Base-by-base conservation (phyloP, 257 asterid genomes). In the Ajuga chamaepitys region DNA sequence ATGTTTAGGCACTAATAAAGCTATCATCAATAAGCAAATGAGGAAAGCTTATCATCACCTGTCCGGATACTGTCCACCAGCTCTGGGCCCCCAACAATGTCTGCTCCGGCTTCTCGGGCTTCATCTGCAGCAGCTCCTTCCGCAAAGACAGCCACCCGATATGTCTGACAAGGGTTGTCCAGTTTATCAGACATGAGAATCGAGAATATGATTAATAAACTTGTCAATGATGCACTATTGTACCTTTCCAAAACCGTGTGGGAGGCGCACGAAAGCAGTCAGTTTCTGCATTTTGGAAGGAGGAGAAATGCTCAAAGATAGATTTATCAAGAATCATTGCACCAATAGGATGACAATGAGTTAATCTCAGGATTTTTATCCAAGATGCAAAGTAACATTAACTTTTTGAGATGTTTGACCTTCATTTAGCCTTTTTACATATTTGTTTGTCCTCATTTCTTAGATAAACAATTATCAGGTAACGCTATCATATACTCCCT, bases 121-220 rank as follows among this genome's bases (percentile, higher is more conserved):
- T 93, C 97, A 68, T 82, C 95, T 67, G 96, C 99, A 64, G 89
- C 91, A 75, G 95, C 86, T 76, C 99, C 99, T 81, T 93, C 99
- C 50, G 99, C 98, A 82, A 93, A 93, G 67, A 83, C 97, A 81
- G 92, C 92, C 68, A 93, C 92, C 30, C 87, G 77, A 70, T 77
- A 81, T 60, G 85, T 78, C 99, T 93, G 78, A 72, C 40, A 72
- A 51, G 60, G 42, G 66, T 67, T 41, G n/a, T n/a, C n/a, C 44
- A 22, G 62, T 47, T 66, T 34, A 80, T 79, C 68, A 77, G 74
- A 63, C 42, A 68, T 25, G 41, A 59, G 46, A 58, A 51, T 21
- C 56, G 67, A 50, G n/a, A 44, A 62, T 30, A 58, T 56, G 58
- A 58, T 37, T 52, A 8, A 22, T 32, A 60, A 76, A 32, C 48